Percentiles rank a stretch among this genome's conserved stretches.
These are phyloP conservation scores for Pseudocercospora eumusae DNA, from an alignment of 2,329 filamentous ascomycete species.

Conservation along the genomic window DNA sequence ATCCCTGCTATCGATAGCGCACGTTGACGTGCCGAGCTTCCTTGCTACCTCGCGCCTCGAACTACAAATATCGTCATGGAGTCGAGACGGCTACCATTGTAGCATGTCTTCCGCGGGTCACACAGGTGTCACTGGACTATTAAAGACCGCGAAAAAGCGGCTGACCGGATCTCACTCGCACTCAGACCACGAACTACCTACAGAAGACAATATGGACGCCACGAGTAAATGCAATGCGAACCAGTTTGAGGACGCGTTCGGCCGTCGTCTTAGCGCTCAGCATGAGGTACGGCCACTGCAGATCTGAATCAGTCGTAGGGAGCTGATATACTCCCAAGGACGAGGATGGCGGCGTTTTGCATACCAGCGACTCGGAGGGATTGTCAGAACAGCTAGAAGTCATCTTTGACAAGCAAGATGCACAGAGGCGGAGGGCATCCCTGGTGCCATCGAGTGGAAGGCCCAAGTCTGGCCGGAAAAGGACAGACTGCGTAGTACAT, in stretches of 20 bases:
- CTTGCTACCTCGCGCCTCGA: slow-evolving; percentile 2
- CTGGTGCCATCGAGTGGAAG: slow-evolving; percentile 42
- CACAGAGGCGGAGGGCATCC: slow-evolving; percentile 62
- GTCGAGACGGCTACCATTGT: neutral
- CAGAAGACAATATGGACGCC: slow-evolving; percentile 15
- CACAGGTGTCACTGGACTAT: slow-evolving; percentile 11
- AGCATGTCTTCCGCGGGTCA: slow-evolving; percentile 2
- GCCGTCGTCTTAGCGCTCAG: slow-evolving; percentile 6
- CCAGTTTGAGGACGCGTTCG: slow-evolving; percentile 15
- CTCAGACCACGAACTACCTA: neutral
- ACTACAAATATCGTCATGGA: slow-evolving; percentile 15
- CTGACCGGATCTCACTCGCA: slow-evolving; percentile 12
- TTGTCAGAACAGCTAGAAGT: slow-evolving; percentile 50
- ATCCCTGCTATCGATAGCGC: slow-evolving; percentile 12
- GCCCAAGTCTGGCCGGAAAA: slow-evolving; percentile 41
- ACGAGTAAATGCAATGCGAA: neutral
- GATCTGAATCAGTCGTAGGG: slow-evolving; percentile 5
- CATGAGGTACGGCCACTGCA: slow-evolving; percentile 15
- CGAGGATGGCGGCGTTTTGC: slow-evolving; percentile 15
- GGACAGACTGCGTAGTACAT: slow-evolving; percentile 64
- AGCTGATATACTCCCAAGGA: slow-evolving; percentile 19
- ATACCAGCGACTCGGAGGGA: slow-evolving; percentile 36
- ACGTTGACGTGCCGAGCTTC: neutral
- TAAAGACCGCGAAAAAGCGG: slow-evolving; percentile 17
- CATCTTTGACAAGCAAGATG: slow-evolving; percentile 55